Evolutionary conservation across 192 early-diverging fungal genomes (phyloP), one percentile per base, ranked within the genome.

Genomic region (Phycomyces nitens): DNA sequence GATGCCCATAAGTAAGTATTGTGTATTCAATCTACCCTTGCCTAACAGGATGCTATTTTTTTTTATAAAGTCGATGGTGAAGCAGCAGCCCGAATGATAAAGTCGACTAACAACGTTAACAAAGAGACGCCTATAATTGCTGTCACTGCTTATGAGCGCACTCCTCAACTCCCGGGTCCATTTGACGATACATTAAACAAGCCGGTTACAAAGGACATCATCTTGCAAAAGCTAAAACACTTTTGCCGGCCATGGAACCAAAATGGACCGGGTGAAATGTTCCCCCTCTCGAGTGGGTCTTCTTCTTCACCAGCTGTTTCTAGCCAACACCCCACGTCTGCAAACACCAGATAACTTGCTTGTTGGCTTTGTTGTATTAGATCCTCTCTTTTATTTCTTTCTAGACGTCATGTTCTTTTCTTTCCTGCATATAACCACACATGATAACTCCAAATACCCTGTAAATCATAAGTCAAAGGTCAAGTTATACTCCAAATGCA

Each of bases 1-100:
- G 10, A 95, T 96, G 90, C 94, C 94, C n/a, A 90, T 94, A 40
- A 80, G 90, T 94, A 89, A 82, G 83, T 80, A 11, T 62, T 53
- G n/a, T n/a, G n/a, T n/a, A n/a, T n/a, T n/a, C n/a, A n/a, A n/a
- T n/a, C n/a, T n/a, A n/a, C n/a, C n/a, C n/a, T n/a, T n/a, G n/a
- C n/a, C n/a, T 40, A 55, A 50, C 16, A 41, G 53, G 41, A 55
- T 63, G 34, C 54, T 67, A 40, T 38, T 59, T 39, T 58, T 60
- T 50, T 34, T 26, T 23, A 1, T 20, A 18, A 77, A 90, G 94
- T 98, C 59, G 92, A 93, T 72, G 95, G 93, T 34, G 92, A 95
- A 53, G 86, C 86, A 29, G 94, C 94, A 1, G 84, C 94, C 0
- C 85, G 92, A 27, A 96, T 98, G 94, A 94, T 98, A 58, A 95